phyloP scores from a whole-genome alignment of 352 stramenopile genomes.

The Phytopythium oedochilum region DNA sequence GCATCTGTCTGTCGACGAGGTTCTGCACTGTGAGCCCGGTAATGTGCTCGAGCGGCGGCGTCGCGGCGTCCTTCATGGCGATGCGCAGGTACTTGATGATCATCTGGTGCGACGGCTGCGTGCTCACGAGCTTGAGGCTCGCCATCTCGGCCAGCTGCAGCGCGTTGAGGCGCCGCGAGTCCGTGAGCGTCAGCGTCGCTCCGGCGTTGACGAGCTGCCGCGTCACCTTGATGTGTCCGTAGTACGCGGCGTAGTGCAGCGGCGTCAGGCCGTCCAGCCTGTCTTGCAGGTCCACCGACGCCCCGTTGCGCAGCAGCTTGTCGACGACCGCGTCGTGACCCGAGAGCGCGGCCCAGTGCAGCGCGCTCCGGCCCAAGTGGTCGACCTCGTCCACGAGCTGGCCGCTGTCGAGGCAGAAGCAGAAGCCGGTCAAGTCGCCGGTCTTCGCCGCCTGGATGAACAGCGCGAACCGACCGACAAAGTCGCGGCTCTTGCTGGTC shows the following conservation, averaged over 20 bases:
- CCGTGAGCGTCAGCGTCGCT: constrained; percentile 40
- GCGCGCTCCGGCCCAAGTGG: constrained; percentile 48
- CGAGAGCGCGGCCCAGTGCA: constrained; percentile 61
- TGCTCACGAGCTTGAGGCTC: constrained; percentile 64
- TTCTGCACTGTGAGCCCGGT: constrained; percentile 64
- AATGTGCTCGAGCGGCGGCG: constrained; percentile 70
- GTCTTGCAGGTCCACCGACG: constrained; percentile 57
- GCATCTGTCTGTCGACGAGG: constrained; percentile 57
- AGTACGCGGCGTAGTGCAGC: constrained; percentile 71
- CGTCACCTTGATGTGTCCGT: constrained; percentile 70
- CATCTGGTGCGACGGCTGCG: constrained; percentile 81
- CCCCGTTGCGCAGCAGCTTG: constrained; percentile 60
- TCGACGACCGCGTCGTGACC: constrained; percentile 55
- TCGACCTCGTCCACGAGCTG: constrained; percentile 64
- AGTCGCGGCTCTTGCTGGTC: constrained; percentile 10
- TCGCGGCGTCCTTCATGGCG: constrained; percentile 69
- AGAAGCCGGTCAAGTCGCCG: constrained; percentile 35
- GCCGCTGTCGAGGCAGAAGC: constrained; percentile 53
- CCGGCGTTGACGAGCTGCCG: constrained; percentile 51
- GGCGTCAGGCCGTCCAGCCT: constrained; percentile 50
- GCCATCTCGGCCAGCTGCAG: constrained; percentile 74
- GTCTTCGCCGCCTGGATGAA: constrained; percentile 55
- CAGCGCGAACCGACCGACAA: constrained; percentile 54
- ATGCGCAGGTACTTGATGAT: constrained; percentile 81
- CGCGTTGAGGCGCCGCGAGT: constrained; percentile 61